phyloP scores from a whole-genome alignment of 371 early-diverging fungal genomes.

The Mucor velutinosus region DNA sequence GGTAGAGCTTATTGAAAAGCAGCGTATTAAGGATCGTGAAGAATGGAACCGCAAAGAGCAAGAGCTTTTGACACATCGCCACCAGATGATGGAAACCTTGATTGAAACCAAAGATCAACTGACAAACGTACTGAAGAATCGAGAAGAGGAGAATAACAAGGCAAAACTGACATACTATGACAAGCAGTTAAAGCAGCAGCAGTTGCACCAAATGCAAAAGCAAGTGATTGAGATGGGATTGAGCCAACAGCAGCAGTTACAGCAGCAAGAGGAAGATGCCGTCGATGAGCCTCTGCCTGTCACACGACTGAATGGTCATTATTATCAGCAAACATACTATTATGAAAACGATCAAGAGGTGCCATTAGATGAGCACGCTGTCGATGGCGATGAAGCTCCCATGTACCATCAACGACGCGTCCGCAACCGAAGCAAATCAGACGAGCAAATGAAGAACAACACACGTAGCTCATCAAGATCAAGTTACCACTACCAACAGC shows the following conservation, averaged over 20 bases:
- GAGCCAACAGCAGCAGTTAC: neutral
- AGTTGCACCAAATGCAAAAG: conserved; percentile 3
- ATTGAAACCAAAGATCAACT: neutral
- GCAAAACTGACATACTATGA: neutral
- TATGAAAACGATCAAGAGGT: neutral
- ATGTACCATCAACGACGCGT: neutral
- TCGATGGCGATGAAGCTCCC: neutral
- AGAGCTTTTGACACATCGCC: conserved; percentile 4
- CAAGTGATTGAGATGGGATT: neutral
- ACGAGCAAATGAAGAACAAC: neutral
- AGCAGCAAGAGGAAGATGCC: neutral
- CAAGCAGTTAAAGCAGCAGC: neutral
- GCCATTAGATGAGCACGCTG: neutral
- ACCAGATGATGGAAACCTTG: neutral
- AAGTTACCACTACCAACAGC: neutral
- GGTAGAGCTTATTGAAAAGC: conserved; percentile 11
- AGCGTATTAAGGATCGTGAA: conserved; percentile 14
- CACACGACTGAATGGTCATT: neutral
- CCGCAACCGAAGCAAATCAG: neutral
- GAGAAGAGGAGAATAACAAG: conserved; percentile 1
- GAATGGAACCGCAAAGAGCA: conserved; percentile 17
- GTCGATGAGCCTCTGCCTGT: neutral
- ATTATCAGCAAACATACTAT: neutral
- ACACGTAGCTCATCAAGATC: neutral
- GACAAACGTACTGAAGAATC: neutral